A percentile compares a stretch with the other conserved stretches of the same genome.
phyloP scores from a whole-genome alignment of 176 grass and related monocot genomes.

The Eragrostis curvula region DNA sequence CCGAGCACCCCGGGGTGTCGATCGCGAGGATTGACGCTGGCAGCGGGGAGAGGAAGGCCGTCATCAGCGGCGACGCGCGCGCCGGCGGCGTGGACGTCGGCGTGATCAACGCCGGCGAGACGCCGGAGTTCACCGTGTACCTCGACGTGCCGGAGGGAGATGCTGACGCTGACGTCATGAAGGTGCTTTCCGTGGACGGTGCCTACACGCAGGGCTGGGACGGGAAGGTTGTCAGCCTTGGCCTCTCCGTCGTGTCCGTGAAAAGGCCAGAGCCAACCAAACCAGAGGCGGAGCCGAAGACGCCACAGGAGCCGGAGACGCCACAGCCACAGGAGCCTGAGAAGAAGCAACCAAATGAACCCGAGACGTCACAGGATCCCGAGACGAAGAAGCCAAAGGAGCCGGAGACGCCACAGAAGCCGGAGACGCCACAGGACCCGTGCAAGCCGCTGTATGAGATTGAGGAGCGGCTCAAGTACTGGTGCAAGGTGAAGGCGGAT shows the following conservation, averaged over 20 bases:
- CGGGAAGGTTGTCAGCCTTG: neutral
- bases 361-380: too few species aligned
- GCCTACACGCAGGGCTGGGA: neutral
- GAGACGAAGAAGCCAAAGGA: too few species aligned
- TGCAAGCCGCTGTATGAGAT: too few species aligned
- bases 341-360: too few species aligned
- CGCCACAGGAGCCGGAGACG: too few species aligned
- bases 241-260: neutral
- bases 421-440: too few species aligned
- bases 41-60: neutral
- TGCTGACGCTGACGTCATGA: neutral
- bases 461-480: conserved; percentile 3
- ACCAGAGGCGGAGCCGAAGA: too few species aligned
- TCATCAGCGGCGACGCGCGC: neutral
- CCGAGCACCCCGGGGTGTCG: neutral
- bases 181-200: neutral
- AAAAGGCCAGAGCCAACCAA: too few species aligned
- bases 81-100: neutral
- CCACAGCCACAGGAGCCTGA: too few species aligned
- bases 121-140: neutral
- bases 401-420: too few species aligned
- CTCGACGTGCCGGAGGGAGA: neutral
- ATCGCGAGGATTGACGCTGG: conserved; percentile 8
- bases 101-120: neutral
- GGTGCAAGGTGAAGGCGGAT: conserved; percentile 12